A percentile compares a stretch with the other conserved stretches of the same genome.
phyloP scores from a whole-genome alignment of 495 filamentous ascomycete species.

The Annulohypoxylon bovei region DNA sequence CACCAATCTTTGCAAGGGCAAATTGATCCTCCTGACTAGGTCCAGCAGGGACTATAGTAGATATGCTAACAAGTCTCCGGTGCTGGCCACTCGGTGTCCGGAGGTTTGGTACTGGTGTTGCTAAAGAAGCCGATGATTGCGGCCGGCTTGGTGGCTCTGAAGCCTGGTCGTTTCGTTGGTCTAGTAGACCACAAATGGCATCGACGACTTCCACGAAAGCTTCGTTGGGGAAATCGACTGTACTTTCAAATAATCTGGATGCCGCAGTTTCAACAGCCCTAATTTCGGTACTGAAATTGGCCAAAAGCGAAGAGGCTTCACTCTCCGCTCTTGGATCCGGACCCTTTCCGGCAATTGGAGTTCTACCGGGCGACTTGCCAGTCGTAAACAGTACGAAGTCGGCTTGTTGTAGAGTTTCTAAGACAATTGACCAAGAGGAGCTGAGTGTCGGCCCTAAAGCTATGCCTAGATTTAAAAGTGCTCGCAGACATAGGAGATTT shows the following conservation, averaged over 20 bases:
- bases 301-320: constrained; percentile 60
- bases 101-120: constrained; percentile 30
- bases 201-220: constrained; percentile 81
- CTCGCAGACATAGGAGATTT: constrained; percentile 88
- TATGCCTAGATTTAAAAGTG: constrained; percentile 92
- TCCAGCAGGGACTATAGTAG: constrained; percentile 61
- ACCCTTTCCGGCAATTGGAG: constrained; percentile 54
- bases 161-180: constrained; percentile 49
- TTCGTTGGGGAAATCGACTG: constrained; percentile 82
- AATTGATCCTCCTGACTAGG: constrained; percentile 76
- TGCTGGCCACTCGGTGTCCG: constrained; percentile 55
- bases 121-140: constrained; percentile 48
- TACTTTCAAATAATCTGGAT: constrained; percentile 87
- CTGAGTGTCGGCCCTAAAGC: constrained; percentile 89
- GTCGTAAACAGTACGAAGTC: constrained; percentile 81
- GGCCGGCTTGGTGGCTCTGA: constrained; percentile 48
- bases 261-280: constrained; percentile 90
- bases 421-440: constrained; percentile 84
- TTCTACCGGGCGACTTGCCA: constrained; percentile 58
- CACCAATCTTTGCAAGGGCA: constrained; percentile 82
- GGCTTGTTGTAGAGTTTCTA: constrained; percentile 91
- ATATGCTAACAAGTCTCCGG: constrained; percentile 69
- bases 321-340: constrained; percentile 54
- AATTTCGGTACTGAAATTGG: constrained; percentile 80
- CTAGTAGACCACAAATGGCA: constrained; percentile 75